Percentiles rank a stretch among this genome's conserved stretches.
Conservation (phyloP, 257 asterid species). For the Forsythia viridissima region DNA sequence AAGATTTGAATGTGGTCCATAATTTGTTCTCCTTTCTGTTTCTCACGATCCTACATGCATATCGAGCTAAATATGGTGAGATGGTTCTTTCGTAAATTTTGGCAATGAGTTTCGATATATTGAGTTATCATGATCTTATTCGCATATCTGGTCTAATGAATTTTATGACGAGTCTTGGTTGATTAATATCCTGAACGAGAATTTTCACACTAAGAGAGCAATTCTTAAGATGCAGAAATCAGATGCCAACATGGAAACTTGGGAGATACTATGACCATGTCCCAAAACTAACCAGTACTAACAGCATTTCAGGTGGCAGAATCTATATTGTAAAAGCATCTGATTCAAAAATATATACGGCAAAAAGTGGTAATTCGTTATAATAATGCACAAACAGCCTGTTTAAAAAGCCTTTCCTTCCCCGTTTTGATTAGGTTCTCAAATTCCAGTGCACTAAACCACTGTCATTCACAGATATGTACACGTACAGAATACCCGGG, state of each 20-base stretch:
- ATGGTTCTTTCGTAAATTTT: no score
- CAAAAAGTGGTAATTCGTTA: background rate
- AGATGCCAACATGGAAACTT: background rate
- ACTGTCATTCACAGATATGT: background rate
- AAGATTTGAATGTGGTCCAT: no score
- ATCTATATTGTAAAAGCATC: background rate
- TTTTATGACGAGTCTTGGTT: no score
- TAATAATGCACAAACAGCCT: slow-evolving; percentile 10
- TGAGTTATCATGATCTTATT: no score
- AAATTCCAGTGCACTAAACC: slow-evolving; percentile 15
- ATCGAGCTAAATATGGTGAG: no score
- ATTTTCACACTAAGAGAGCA: no score
- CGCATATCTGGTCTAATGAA: no score
- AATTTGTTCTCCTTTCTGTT: no score
- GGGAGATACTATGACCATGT: background rate
- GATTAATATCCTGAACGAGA: no score
- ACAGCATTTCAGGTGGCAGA: background rate
- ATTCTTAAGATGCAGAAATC: background rate
- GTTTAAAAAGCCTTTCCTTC: slow-evolving; percentile 10
- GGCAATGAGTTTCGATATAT: no score
- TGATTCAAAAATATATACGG: background rate
- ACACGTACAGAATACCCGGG: background rate
- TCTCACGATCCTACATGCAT: no score
- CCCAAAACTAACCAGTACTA: background rate
- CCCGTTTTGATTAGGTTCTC: slow-evolving; percentile 10